Conservation (phyloP, 2,329 filamentous ascomycete genomes). For the Fusarium sp. region DNA sequence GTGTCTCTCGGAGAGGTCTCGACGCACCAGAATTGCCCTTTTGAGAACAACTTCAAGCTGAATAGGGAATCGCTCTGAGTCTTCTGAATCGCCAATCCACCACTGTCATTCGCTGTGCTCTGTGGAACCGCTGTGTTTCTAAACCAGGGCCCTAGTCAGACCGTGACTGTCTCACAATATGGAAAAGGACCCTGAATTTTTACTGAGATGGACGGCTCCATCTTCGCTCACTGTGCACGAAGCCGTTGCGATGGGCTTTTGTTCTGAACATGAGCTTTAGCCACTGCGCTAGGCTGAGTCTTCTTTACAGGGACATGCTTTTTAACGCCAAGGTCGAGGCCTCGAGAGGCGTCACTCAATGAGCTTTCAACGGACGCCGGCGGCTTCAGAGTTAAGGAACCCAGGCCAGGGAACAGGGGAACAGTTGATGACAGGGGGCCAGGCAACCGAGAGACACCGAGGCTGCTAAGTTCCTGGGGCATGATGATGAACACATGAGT, state of each 20-base stretch:
- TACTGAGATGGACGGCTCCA: conserved; percentile 8
- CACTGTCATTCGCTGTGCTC: conserved; percentile 29
- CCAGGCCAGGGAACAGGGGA: conserved; percentile 14
- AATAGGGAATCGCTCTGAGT: conserved; percentile 18
- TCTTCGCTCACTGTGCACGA: conserved; percentile 18
- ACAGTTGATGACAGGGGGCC: conserved; percentile 1
- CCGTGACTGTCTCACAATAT: conserved; percentile 41
- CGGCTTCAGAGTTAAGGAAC: conserved; percentile 34
- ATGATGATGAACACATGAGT: conserved; percentile 16
- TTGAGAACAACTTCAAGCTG: conserved; percentile 1
- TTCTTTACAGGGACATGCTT: conserved; percentile 27
- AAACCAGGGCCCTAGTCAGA: conserved; percentile 30
- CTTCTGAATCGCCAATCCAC: conserved; percentile 27
- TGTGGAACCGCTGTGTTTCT: conserved; percentile 40
- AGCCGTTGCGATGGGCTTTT: conserved; percentile 24
- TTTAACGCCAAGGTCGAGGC: conserved; percentile 19
- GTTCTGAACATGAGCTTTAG: background rate
- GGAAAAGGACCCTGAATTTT: conserved; percentile 39
- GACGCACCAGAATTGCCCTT: conserved; percentile 8
- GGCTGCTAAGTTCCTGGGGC: conserved; percentile 25
- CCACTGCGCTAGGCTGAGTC: conserved; percentile 12
- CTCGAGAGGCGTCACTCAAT: conserved; percentile 12
- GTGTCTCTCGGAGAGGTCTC: conserved; percentile 22
- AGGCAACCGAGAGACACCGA: conserved; percentile 34
- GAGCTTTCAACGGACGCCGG: conserved; percentile 22